These are phyloP conservation scores for Citeromyces nyonsensis DNA, from an alignment of 805 yeast genomes.

Conservation along the genomic window DNA sequence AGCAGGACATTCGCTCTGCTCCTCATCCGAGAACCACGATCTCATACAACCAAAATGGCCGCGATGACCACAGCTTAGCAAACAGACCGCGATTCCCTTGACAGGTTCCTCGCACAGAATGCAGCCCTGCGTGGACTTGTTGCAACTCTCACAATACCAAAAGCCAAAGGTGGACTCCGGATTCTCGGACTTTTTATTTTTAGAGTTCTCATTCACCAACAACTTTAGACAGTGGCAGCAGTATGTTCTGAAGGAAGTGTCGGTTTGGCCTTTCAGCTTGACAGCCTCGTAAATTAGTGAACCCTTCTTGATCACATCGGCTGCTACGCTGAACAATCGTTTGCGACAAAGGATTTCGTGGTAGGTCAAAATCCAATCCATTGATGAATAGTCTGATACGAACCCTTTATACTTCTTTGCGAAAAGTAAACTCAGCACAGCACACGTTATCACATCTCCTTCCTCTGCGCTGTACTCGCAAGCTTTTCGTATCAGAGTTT, in stretches of 20 bases:
- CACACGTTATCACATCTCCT: slow-evolving; percentile 50
- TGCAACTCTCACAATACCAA: slow-evolving; percentile 78
- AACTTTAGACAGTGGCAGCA: slow-evolving; percentile 47
- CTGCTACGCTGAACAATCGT: slow-evolving; percentile 39
- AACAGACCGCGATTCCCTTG: slow-evolving; percentile 47
- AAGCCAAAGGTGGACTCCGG: slow-evolving; percentile 37
- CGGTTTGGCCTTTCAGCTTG: slow-evolving; percentile 17
- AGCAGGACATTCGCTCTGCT: slow-evolving; percentile 63
- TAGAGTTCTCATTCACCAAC: slow-evolving; percentile 42
- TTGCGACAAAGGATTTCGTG: slow-evolving; percentile 34
- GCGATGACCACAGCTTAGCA: slow-evolving; percentile 69
- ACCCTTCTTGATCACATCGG: slow-evolving; percentile 30
- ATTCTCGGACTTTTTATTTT: slow-evolving; percentile 16
- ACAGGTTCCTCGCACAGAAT: slow-evolving; percentile 66
- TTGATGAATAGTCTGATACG: slow-evolving; percentile 16
- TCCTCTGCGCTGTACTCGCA: slow-evolving; percentile 38
- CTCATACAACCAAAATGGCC: slow-evolving; percentile 74
- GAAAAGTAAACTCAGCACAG: slow-evolving; percentile 41
- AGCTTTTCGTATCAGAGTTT: slow-evolving; percentile 29
- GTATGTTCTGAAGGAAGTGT: slow-evolving; percentile 31
- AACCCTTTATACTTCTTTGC: slow-evolving; percentile 19
- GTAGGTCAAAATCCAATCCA: slow-evolving; percentile 43
- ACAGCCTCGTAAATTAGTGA: slow-evolving; percentile 14
- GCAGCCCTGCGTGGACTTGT: slow-evolving; percentile 47
- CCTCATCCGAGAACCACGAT: slow-evolving; percentile 58